A percentile compares a stretch with the other conserved stretches of the same genome.
These are phyloP conservation scores for Vaccinium macrocarpon DNA, from an alignment of 148 eudicot genomes.

Conservation along the genomic window DNA sequence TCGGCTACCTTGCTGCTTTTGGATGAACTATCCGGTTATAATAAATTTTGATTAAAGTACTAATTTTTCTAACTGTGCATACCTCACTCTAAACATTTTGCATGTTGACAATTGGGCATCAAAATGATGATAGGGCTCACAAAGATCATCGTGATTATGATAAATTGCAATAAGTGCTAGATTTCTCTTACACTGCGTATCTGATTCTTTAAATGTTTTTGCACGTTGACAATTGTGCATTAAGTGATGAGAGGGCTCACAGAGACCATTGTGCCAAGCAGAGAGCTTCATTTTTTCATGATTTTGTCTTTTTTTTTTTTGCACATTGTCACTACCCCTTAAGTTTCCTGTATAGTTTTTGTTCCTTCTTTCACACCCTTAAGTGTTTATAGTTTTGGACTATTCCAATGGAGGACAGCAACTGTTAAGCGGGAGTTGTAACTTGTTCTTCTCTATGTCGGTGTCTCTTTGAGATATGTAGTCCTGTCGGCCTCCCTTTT, in stretches of 20 bases:
- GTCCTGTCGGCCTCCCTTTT: not conserved
- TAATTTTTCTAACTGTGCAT: not conserved
- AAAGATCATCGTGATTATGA: not conserved
- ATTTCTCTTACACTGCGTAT: not conserved
- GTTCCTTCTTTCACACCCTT: not conserved
- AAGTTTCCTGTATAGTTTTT: not conserved
- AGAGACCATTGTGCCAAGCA: not conserved
- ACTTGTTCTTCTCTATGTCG: not conserved
- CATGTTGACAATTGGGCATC: not conserved
- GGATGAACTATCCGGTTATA: not conserved
- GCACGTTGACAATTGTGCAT: not conserved
- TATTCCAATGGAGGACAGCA: not conserved
- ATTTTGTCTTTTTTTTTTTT: not conserved
- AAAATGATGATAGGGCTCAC: not conserved
- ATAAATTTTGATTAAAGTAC: not conserved
- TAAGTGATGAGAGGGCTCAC: not conserved
- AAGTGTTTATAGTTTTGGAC: not conserved
- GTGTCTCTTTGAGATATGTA: not conserved
- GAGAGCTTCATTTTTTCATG: not conserved
- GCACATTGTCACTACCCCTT: not conserved
- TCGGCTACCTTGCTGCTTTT: not conserved
- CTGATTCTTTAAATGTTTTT: not conserved
- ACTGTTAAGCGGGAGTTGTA: not conserved
- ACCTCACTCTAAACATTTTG: not conserved
- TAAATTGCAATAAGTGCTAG: not conserved